Base-by-base conservation (phyloP, 345 rosid species). In the Cardamine chenopodiifolia region DNA sequence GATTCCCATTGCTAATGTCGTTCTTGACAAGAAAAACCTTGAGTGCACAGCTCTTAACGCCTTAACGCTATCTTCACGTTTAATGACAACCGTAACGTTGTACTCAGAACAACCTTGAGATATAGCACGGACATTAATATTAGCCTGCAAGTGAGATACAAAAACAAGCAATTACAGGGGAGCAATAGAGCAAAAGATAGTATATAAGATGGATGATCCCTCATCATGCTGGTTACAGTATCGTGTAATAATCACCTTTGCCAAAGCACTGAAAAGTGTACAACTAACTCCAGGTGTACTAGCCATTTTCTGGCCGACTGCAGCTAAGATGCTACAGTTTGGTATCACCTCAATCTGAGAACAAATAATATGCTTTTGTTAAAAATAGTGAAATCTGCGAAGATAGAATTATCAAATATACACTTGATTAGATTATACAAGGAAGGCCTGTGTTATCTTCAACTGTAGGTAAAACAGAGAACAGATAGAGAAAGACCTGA, bases 21-120 rank as follows among this genome's bases (percentile, higher is more conserved):
- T 96, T 79, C 96, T 84, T 39, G 99, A 90, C 80, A 84, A 89
- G 84, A 85, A 96, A 83, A 92, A 96, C 85, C 97, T 89, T 15
- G 99, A 96, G 82, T 96, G 99, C 50, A 88, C 99, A 80, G 99
- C 97, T 85, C 89, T 83, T 68, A 96, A 76, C 44, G 99, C 98
- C 89, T 87, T 88, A 52, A 96, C 81, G 54, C 99, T 90, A 78
- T 96, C 99, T 82, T 90, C 98, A 29, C 91, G 89, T 84, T 85
- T 89, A 52, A 96, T 60, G 18, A 92, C 99, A 6, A 83, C 98
- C 4, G 99, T 96, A 58, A 96, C 82, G 63, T 96, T 96, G 80
- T 90, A 96, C 83, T 96, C 99, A 2, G 99, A 96, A 79, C 98
- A 96, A 58, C 99, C 99, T 89, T 96, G 99, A 77, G 99, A 95